Conservation (phyloP, 2,329 filamentous ascomycete genomes). For the Trichocomaceae sp. region DNA sequence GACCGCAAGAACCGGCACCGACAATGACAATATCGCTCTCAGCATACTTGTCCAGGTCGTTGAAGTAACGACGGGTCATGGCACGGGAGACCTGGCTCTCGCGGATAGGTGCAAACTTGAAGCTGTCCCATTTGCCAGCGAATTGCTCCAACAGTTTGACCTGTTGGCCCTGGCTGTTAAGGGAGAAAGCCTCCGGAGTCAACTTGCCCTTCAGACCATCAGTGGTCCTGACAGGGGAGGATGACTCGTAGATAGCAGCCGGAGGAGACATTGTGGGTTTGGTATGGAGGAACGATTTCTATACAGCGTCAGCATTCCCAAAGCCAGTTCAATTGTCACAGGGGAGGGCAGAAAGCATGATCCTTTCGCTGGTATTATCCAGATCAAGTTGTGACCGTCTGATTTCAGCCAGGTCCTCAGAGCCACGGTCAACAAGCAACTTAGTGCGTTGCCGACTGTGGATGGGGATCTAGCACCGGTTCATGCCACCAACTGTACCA, state of each 20-base stretch:
- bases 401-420: slow-evolving; percentile 55
- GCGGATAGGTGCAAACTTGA: slow-evolving; percentile 78
- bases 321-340: slow-evolving; percentile 18
- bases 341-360: slow-evolving; percentile 66
- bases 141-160: slow-evolving; percentile 58
- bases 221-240: slow-evolving; percentile 29
- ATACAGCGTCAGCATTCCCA: slow-evolving; percentile 36
- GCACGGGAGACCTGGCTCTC: slow-evolving; percentile 88
- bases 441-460: slow-evolving; percentile 6
- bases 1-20: slow-evolving; percentile 80
- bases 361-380: slow-evolving; percentile 99
- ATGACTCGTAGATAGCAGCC: slow-evolving; percentile 55
- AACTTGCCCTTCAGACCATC: slow-evolving; percentile 38
- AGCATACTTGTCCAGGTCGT: slow-evolving; percentile 79
- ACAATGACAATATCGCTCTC: slow-evolving; percentile 93
- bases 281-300: slow-evolving; percentile 26
- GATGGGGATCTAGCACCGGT: slow-evolving; percentile 54
- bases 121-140: slow-evolving; percentile 70
- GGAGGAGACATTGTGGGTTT: slow-evolving; percentile 66
- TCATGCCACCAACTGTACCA: slow-evolving; percentile 50
- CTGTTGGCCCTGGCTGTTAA: slow-evolving; percentile 35
- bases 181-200: slow-evolving; percentile 39
- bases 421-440: slow-evolving; percentile 11
- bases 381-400: slow-evolving; percentile 96
- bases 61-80: slow-evolving; percentile 90